Evolutionary conservation across 164 flowering plant genomes (phyloP).

Genomic region (Houttuynia cordata): DNA sequence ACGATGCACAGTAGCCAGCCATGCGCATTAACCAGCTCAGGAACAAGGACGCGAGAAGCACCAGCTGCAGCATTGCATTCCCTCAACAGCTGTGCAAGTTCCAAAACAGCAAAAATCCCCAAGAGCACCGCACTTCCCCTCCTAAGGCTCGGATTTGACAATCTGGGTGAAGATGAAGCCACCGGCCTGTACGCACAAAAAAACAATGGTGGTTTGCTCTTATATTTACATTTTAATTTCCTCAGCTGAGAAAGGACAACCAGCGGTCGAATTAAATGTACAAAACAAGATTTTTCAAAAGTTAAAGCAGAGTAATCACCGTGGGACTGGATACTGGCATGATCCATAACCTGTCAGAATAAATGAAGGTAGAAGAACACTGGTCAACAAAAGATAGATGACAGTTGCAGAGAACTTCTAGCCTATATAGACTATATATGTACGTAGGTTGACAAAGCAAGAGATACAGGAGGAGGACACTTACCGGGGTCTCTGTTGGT

Average conservation of each 20-base stretch:
- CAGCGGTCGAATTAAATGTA: too few relatives aligned
- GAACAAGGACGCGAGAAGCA: background rate
- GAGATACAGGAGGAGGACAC: too few relatives aligned
- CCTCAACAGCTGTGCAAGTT: constrained; percentile 1
- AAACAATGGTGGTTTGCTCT: background rate
- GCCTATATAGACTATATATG: too few relatives aligned
- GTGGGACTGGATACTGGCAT: constrained; percentile 37
- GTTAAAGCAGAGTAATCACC: constrained; percentile 22
- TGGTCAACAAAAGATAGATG: background rate
- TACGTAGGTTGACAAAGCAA: too few relatives aligned
- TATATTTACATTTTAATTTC: background rate
- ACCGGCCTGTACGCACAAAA: constrained; percentile 18
- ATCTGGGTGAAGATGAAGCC: constrained; percentile 20
- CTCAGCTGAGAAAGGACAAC: background rate
- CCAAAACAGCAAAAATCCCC: constrained; percentile 23
- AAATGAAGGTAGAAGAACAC: background rate
- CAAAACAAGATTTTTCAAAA: too few relatives aligned
- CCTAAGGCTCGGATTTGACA: constrained; percentile 5
- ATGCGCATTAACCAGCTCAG: too few relatives aligned
- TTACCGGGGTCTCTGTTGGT: constrained; percentile 61
- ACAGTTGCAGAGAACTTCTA: too few relatives aligned
- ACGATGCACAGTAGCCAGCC: too few relatives aligned
- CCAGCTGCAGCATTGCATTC: background rate
- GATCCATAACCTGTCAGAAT: constrained; percentile 46
- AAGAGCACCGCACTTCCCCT: constrained; percentile 16